A percentile compares a stretch with the other conserved stretches of the same genome.
phyloP scores from a whole-genome alignment of 2,329 filamentous ascomycete species.

The Fusarium sterilihyphosum region DNA sequence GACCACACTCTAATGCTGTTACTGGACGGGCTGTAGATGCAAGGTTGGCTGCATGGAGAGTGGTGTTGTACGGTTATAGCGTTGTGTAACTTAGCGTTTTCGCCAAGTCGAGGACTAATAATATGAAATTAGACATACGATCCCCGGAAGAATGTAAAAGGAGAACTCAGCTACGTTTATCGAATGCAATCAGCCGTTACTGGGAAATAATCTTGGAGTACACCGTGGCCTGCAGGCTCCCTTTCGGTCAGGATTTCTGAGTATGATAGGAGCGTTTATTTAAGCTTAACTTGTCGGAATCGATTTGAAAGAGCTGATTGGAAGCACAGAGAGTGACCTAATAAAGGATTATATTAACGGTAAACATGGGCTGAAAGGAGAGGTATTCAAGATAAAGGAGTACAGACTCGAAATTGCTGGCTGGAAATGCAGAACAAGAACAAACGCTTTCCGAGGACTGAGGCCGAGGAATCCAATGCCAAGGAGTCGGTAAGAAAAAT shows the following conservation, averaged over 20 bases:
- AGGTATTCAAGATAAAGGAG: neutral
- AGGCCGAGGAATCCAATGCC: neutral
- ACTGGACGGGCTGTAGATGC: neutral
- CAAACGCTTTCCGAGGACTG: neutral
- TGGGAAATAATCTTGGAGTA: neutral
- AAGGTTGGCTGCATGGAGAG: conserved; percentile 13
- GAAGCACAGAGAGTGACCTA: neutral
- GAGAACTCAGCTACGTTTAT: neutral
- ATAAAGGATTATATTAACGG: too few relatives aligned
- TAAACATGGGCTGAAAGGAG: neutral
- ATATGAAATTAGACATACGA: neutral
- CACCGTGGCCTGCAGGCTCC: neutral
- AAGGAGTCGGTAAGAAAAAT: neutral
- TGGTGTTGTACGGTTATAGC: neutral
- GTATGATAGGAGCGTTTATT: neutral
- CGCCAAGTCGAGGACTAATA: neutral
- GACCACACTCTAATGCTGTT: conserved; percentile 3
- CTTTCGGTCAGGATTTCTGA: neutral
- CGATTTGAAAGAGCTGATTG: neutral
- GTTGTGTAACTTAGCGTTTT: conserved; percentile 9
- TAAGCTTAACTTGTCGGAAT: neutral
- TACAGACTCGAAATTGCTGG: neutral
- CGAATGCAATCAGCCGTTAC: neutral
- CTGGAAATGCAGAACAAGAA: neutral
- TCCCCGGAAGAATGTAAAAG: neutral